Evolutionary conservation across 257 asterid species (phyloP), one percentile per base, ranked within the genome.

Genomic region (Fraxinus pennsylvanica): DNA sequence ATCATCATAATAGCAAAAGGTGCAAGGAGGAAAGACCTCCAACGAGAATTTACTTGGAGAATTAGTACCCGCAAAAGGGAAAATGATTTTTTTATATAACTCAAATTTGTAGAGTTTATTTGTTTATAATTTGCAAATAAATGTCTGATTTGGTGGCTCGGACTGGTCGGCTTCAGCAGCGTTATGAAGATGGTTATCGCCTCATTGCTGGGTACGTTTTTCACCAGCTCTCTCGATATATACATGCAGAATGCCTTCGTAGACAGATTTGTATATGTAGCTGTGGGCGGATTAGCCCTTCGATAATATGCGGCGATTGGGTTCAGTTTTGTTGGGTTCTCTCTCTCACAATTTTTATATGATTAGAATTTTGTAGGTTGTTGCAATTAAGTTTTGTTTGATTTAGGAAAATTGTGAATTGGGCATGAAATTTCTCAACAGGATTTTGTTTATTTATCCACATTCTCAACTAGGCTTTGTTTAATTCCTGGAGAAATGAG

Each of bases 141-240:
- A 94, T 94, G 98, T 94, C 98, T 83, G 97, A 88, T 76, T 92
- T 92, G 92, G 97, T 92, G 83, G 97, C 96, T 79, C 90, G 97
- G 79, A 92, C 97, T 77, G 97, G 97, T 81, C 89, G 97, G 81
- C 97, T 88, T 79, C 97, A 87, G 84, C 97, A 92, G 87, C 90
- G 97, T 57, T 92, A 92, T 81, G 89, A 92, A 88, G 91, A 83
- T 61, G 97, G 97, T 22, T 89, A 82, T 84, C 96, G 97, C 86
- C 97, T 92, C 87, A 89, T 92, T 74, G 92, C 69, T 27, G 69
- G 69, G 69, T 63, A 63, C 4, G 6, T 27, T 63, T 63, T 22
- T 63, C 36, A 17, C 30, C 68, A 2, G 10, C 4, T 45, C 25
- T 35, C 3, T 70, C 36, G 13, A 43, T 76, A 50, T 73, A 61